Base-by-base conservation (phyloP, 768 basidiomycete genomes). In the Tylopilus subfusipes region DNA sequence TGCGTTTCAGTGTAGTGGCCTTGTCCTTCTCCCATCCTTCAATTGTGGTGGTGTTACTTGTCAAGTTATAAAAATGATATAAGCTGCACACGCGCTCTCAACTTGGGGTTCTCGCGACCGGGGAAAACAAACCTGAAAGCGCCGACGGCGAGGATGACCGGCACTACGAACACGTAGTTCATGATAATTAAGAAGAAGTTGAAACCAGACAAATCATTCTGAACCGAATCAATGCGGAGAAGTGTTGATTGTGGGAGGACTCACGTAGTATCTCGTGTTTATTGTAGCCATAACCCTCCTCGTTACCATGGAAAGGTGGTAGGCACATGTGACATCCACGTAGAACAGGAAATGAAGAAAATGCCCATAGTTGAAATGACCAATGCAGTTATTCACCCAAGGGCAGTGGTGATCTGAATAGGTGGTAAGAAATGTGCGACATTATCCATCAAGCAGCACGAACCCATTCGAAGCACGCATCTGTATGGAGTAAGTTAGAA, bases 11-110 rank as follows among this genome's bases (percentile, higher is more conserved):
- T 1, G 83, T 88, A 5, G 93, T 88, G 1, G 84, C 93, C 71
- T 89, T 95, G 65, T 98, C 94, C 72, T 98, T 98, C 71, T 99
- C 97, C 91, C 92, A 96, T 0, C 89, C 85, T 73, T 99, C 97
- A 47, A 99, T 98, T 1, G 97, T 98, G 1, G 96, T 99, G 2
- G 86, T 84, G 69, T 99, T 99, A 11, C 79, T 79, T 7, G 80
- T 62, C 25, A 98, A 69, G 47, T 81, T 78, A 64, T 86, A 88
- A 58, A 95, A 83, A 60, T 98, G 97, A 65, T 94, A 98, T 21
- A 98, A 53, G 50, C 93, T 93, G 61, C 9, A 16, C 43, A 38
- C 48, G 1, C 14, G n/a, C n/a, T 30, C 31, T 71, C 31, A 72
- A 52, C 33, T n/a, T 8, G 27, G 43, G 18, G 52, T 48, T 50